Evolutionary conservation across 306 rosid species (phyloP), one percentile per base, ranked within the genome.

Genomic region (Begonia loranthoides): DNA sequence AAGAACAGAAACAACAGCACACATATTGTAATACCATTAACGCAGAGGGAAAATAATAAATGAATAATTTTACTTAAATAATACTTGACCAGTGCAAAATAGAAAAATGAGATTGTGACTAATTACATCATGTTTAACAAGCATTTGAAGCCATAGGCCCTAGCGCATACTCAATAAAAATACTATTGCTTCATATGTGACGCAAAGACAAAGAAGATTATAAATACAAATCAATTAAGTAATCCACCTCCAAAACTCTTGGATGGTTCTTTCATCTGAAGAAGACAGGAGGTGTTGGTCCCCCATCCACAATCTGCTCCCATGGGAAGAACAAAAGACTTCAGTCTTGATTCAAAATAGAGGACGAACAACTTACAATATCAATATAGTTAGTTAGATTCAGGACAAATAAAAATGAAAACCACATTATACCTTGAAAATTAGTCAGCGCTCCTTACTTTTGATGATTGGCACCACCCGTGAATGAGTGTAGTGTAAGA

Each of bases 401-500:
- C 48, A 12, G 13, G 48, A 14, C 13, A 14, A 11, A 11, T 4
- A 12, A 12, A 44, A 44, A 44, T 11, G 48, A 14, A 12, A 12
- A 14, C 48, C 2, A 9, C 48, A 12, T 44, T 44, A 11, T 44
- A 44, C 48, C 4, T 44, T 28, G 9, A 28, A 4, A 28, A 19
- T 60, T 49, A 60, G 56, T 60, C 50, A 49, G 50, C 21, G 17
- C 64, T 50, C 6, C 14, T 49, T 15, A 50, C 12, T 41, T 17
- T 60, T 4, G 41, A 16, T 2, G 51, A 33, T 49, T 12, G n/a
- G 17, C 16, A 13, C 50, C 74, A 76, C 28, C 60, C 74, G 22
- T 76, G 67, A 59, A 45, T 56, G 60, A 79, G 59, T 46, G 76
- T 73, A 12, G 76, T 56, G 59, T 71, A 66, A 3, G 79, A 70